Base-by-base conservation (phyloP, 768 basidiomycete species). In the Exsudoporus frostii region DNA sequence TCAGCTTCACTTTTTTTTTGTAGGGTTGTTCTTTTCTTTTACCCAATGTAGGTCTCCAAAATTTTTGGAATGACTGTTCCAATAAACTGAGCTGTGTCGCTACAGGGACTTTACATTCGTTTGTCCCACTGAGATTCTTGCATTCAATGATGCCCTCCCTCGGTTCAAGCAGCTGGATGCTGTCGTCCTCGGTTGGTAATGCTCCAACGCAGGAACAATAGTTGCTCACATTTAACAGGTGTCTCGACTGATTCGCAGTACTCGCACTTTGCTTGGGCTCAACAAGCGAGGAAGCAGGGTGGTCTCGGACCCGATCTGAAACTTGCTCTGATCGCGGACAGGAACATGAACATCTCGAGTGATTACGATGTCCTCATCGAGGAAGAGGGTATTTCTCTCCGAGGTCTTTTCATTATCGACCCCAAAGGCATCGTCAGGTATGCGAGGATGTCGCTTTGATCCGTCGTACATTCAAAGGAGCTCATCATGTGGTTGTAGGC, bases 51-150 rank as follows among this genome's bases (percentile, higher is more conserved):
- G 58, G 86, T 71, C 36, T 58, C 45, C 36, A 17, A n/a, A 22
- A 10, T 6, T n/a, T 5, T 14, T 19, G n/a, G 24, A n/a, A 5
- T 47, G 25, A 29, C 19, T 4, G 24, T 39, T 13, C 1, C 33
- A 24, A 27, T 34, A 27, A 17, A 25, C 40, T 57, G 40, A 58
- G 15, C 29, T 11, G 22, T 10, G 8, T 50, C 19, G 32, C 24
- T 37, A 24, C 56, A 92, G 88, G 77, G 88, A 90, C 65, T 92
- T 90, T 72, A 91, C 90, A 36, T 90, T 90, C 60, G 89, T 90
- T 62, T 95, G 92, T 74, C 92, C 92, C n/a, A 94, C 92, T 52
- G 94, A 96, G 73, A 95, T 97, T 66, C 81, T 95, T 43, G 94
- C 93, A 1, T 97, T 94, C 80, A 93, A 96, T 70, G 90, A 92